These are phyloP conservation scores for Grigorovia yakushimaensis DNA, from an alignment of 805 yeast species.

Conservation along the genomic window DNA sequence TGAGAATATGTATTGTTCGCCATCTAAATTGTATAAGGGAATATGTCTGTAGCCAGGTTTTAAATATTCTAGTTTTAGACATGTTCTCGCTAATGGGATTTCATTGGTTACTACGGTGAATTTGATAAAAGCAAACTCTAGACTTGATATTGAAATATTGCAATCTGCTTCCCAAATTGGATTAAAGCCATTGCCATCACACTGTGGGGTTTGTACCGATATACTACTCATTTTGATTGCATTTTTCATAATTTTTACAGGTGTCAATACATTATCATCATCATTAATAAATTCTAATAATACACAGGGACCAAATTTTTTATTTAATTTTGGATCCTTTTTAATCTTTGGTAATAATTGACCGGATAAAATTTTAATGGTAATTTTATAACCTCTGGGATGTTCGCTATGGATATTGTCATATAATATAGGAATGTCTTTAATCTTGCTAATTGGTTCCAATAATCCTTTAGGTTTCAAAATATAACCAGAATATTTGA, in stretches of 20 bases:
- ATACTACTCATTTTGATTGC: slow-evolving; percentile 12
- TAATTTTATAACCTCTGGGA: slow-evolving; percentile 13
- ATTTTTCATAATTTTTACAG: slow-evolving; percentile 14
- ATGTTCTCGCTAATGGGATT: slow-evolving; percentile 44
- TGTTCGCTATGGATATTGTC: slow-evolving; percentile 8
- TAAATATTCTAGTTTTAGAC: slow-evolving; percentile 51
- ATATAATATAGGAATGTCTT: slow-evolving; percentile 19
- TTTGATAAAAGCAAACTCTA: slow-evolving; percentile 44
- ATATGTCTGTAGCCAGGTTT: slow-evolving; percentile 76
- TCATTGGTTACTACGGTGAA: slow-evolving; percentile 41
- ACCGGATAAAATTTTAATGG: slow-evolving; percentile 57
- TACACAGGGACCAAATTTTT: slow-evolving; percentile 18
- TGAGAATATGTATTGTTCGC: slow-evolving; percentile 65
- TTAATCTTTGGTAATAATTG: slow-evolving; percentile 73
- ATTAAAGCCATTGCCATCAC: slow-evolving; percentile 71
- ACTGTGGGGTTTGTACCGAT: slow-evolving; percentile 22
- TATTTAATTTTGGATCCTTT: slow-evolving; percentile 16
- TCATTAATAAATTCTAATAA: slow-evolving; percentile 17
- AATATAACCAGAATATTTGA: slow-evolving; percentile 54
- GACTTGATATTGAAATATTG: slow-evolving; percentile 31
- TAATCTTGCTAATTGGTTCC: slow-evolving; percentile 15
- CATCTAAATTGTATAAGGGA: slow-evolving; percentile 65
- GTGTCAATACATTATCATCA: slow-evolving; percentile 6
- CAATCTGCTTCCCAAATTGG: slow-evolving; percentile 68
- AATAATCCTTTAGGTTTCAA: slow-evolving; percentile 55